A percentile compares a stretch with the other conserved stretches of the same genome.
Evolutionary conservation across 202 grass and related monocot genomes (phyloP).

Genomic region (Panicum hallii): DNA sequence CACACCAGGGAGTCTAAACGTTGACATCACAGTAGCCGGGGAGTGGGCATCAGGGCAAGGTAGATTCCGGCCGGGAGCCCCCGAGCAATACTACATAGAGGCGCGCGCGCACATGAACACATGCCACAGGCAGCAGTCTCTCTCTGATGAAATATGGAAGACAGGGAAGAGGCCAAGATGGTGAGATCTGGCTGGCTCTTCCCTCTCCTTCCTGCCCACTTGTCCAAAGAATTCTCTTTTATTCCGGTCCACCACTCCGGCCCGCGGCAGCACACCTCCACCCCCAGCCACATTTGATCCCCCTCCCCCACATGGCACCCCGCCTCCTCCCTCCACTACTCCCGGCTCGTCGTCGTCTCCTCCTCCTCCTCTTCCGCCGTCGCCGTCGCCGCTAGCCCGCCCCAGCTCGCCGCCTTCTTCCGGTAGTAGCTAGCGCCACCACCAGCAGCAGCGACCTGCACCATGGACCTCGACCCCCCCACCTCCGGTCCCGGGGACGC

Average conservation of each 20-base stretch:
- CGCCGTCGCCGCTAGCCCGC: conserved; percentile 16
- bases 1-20: too few species aligned
- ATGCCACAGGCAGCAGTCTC: too few species aligned
- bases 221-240: conserved; percentile 42
- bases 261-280: conserved; percentile 33
- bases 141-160: too few species aligned
- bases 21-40: too few species aligned
- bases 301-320: conserved; percentile 36
- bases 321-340: neutral
- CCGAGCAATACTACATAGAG: too few species aligned
- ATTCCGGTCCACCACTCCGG: conserved; percentile 48
- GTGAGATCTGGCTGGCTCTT: neutral
- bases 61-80: too few species aligned
- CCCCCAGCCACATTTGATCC: conserved; percentile 21
- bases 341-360: neutral
- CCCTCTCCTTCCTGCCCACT: neutral
- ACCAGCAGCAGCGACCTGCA: too few species aligned
- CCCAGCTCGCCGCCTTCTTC: neutral
- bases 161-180: too few species aligned
- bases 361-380: conserved; percentile 29
- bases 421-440: too few species aligned
- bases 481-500: conserved; percentile 24
- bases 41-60: too few species aligned
- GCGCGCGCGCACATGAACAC: too few species aligned
- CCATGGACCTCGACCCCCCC: conserved; percentile 65